Percentiles rank a stretch among this genome's conserved stretches.
Conservation (phyloP, 352 stramenopile species). For the Globisporangium nodosum region DNA sequence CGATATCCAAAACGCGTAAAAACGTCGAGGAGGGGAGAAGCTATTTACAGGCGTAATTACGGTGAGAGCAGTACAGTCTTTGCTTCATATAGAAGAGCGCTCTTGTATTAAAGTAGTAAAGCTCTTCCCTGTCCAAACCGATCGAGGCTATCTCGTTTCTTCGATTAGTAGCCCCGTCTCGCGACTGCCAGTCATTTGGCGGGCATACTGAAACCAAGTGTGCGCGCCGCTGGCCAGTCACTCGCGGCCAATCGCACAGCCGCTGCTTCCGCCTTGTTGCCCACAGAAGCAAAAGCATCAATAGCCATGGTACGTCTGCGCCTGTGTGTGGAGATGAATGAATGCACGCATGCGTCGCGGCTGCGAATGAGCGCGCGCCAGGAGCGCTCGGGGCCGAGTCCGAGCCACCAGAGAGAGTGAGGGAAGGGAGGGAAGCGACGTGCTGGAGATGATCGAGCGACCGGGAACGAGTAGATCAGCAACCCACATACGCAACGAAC, state of each 20-base stretch:
- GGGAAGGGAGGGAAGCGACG: not conserved
- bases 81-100: not conserved
- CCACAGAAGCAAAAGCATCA: constrained; percentile 86
- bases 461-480: not conserved
- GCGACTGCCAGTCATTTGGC: constrained; percentile 80
- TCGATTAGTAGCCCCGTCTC: constrained; percentile 33
- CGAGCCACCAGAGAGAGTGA: not conserved
- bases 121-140: not conserved
- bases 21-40: not conserved
- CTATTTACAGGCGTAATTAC: constrained; percentile 12
- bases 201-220: constrained; percentile 58
- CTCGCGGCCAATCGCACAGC: constrained; percentile 6
- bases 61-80: not conserved
- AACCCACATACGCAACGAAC: not conserved
- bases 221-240: constrained; percentile 30
- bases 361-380: not conserved
- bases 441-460: not conserved
- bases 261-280: constrained; percentile 44
- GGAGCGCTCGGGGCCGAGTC: not conserved
- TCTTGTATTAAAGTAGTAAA: not conserved
- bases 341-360: not conserved
- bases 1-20: constrained; percentile 13
- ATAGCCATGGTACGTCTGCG: constrained; percentile 67
- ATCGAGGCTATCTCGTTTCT: constrained; percentile 17
- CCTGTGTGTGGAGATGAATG: not conserved